Conservation (phyloP, 1,284 basidiomycete species). For the Sporisorium exsertum region DNA sequence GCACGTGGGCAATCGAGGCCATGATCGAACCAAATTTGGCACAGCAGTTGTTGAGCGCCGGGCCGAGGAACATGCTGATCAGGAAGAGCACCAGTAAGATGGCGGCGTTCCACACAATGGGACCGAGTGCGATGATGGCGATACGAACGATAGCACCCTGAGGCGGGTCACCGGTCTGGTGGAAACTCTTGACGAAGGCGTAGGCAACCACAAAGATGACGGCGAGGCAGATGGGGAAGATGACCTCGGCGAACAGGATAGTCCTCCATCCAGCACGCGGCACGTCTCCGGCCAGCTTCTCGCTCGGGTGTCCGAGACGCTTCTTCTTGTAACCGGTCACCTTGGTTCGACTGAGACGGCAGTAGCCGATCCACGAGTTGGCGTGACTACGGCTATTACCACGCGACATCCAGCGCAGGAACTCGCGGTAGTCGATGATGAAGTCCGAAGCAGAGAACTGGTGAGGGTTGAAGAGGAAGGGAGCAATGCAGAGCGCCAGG, state of each 20-base stretch:
- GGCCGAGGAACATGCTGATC: constrained; percentile 89
- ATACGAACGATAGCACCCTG: constrained; percentile 87
- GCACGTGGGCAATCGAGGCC: constrained; percentile 66
- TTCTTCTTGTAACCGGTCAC: constrained; percentile 70
- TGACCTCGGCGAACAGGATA: constrained; percentile 65
- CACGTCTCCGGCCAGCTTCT: constrained; percentile 68
- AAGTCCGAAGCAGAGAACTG: constrained; percentile 68
- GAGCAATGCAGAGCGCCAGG: constrained; percentile 67
- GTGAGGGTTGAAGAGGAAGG: constrained; percentile 70
- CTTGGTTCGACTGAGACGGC: constrained; percentile 68
- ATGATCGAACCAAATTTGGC: constrained; percentile 69
- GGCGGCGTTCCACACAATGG: constrained; percentile 94
- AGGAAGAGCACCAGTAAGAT: constrained; percentile 88
- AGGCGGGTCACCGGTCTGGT: constrained; percentile 58
- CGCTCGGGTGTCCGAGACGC: constrained; percentile 69
- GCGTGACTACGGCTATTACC: constrained; percentile 69
- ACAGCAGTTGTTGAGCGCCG: constrained; percentile 80
- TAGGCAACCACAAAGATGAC: constrained; percentile 68
- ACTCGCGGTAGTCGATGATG: constrained; percentile 69
- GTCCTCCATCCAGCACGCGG: constrained; percentile 68
- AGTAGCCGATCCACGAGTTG: constrained; percentile 70
- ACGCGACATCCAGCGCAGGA: constrained; percentile 69
- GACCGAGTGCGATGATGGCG: constrained; percentile 90
- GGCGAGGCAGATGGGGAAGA: constrained; percentile 64
- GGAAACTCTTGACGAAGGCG: constrained; percentile 69